Evolutionary conservation across 1,139 yeast genomes (phyloP).

Genomic region (Geotrichum aggregatum): DNA sequence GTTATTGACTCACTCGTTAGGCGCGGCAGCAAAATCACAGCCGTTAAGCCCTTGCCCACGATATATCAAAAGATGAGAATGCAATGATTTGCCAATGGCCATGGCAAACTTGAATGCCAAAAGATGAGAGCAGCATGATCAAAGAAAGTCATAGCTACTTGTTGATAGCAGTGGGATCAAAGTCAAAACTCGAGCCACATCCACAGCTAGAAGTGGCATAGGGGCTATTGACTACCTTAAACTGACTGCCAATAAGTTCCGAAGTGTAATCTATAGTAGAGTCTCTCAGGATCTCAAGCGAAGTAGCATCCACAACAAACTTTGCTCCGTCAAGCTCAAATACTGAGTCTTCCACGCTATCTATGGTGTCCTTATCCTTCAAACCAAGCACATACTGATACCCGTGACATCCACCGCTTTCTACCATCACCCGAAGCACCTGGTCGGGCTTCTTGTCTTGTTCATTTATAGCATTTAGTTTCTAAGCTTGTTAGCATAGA

Average conservation of each 20-base stretch:
- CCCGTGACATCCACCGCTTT: constrained; percentile 98
- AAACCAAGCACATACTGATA: constrained; percentile 80
- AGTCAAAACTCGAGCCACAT: constrained; percentile 92
- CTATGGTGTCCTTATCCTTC: constrained; percentile 46
- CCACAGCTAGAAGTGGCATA: constrained; percentile 92
- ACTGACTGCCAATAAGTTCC: constrained; percentile 91
- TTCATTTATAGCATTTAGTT: constrained; percentile 53
- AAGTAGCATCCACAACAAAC: constrained; percentile 73
- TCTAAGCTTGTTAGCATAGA: too few relatives aligned
- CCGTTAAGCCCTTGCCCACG: constrained; percentile 19
- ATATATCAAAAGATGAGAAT: background rate
- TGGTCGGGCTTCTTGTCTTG: constrained; percentile 57
- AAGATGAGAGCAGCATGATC: background rate
- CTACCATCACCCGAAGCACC: constrained; percentile 77
- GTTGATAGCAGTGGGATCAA: constrained; percentile 53
- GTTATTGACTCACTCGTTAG: constrained; percentile 7
- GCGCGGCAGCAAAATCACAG: background rate
- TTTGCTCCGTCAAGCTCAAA: constrained; percentile 68
- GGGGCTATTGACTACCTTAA: constrained; percentile 86
- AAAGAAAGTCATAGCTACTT: constrained; percentile 10
- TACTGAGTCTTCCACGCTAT: constrained; percentile 45
- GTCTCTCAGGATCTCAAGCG: constrained; percentile 77
- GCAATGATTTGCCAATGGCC: background rate
- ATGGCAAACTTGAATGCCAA: background rate
- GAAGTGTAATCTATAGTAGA: constrained; percentile 85